A percentile compares a stretch with the other conserved stretches of the same genome.
Conservation (phyloP, 2,329 filamentous ascomycete genomes). For the Xenoacremonium recifei region DNA sequence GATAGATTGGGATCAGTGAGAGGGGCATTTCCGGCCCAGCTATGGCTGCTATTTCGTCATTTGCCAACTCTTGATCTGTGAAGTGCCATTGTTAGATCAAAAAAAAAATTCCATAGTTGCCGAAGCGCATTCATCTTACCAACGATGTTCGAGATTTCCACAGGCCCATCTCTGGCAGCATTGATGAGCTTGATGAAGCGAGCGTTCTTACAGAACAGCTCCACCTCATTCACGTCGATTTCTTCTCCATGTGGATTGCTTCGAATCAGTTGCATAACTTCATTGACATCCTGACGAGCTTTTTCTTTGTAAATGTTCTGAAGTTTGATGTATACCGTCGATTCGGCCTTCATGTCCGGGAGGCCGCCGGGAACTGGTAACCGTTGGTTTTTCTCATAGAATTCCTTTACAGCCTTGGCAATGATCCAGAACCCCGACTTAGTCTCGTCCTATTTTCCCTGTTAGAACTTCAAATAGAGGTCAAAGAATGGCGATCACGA, state of each 20-base stretch:
- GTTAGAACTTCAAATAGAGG: background rate
- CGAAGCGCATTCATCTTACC: conserved; percentile 44
- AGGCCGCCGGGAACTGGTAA: conserved; percentile 84
- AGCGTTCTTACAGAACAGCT: conserved; percentile 93
- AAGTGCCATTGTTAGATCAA: background rate
- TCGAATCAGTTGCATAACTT: conserved; percentile 68
- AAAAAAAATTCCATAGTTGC: background rate
- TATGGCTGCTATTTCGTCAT: conserved; percentile 51
- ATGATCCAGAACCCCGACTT: conserved; percentile 82
- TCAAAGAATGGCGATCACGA: conserved; percentile 31
- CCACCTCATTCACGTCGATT: conserved; percentile 73
- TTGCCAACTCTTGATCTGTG: conserved; percentile 53
- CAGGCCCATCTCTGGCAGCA: conserved; percentile 40
- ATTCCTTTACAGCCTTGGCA: conserved; percentile 72
- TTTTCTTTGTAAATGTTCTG: conserved; percentile 93
- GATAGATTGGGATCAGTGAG: conserved; percentile 68
- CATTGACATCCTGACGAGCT: conserved; percentile 72
- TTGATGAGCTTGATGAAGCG: conserved; percentile 88
- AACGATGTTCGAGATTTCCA: conserved; percentile 50
- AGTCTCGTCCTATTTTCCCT: conserved; percentile 37
- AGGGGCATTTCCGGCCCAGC: conserved; percentile 46
- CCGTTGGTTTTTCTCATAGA: conserved; percentile 69
- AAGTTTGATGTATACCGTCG: conserved; percentile 81
- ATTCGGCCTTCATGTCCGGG: conserved; percentile 97
- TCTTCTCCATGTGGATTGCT: conserved; percentile 44